These are phyloP conservation scores for Microsporum audouinii DNA, from an alignment of 2,329 filamentous ascomycete genomes.

Conservation along the genomic window DNA sequence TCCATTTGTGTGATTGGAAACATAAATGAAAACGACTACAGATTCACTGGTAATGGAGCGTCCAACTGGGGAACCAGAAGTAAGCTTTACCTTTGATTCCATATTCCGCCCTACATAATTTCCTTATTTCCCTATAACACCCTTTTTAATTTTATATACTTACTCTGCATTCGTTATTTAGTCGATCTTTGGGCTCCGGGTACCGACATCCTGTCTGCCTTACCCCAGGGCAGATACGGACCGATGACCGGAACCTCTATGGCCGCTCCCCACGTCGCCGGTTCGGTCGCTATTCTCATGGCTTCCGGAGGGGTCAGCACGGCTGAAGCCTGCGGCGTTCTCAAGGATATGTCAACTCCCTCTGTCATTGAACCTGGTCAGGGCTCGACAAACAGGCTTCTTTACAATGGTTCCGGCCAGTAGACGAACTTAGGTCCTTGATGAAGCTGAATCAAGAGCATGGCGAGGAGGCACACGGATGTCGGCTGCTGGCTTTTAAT, in stretches of 20 bases:
- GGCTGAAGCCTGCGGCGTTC: constrained; percentile 35
- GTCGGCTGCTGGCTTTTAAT: neutral
- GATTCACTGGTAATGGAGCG: constrained; percentile 18
- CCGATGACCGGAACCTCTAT: constrained; percentile 28
- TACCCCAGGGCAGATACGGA: constrained; percentile 39
- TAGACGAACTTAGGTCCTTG: neutral
- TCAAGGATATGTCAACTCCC: constrained; percentile 41
- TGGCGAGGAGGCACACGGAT: neutral
- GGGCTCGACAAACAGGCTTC: constrained; percentile 20
- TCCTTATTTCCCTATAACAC: neutral
- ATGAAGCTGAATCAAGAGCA: neutral
- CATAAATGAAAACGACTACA: constrained; percentile 22
- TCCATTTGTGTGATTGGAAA: constrained; percentile 33
- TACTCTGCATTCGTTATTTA: neutral
- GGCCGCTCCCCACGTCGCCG: constrained; percentile 38
- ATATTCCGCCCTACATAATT: too few species aligned
- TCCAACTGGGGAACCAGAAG: constrained; percentile 33
- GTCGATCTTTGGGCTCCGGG: constrained; percentile 49
- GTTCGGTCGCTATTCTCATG: constrained; percentile 43
- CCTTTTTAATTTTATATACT: neutral
- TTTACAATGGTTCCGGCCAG: constrained; percentile 18
- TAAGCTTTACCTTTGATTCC: neutral
- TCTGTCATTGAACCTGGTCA: constrained; percentile 15
- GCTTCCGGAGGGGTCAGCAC: constrained; percentile 38
- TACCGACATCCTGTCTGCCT: constrained; percentile 40